Evolutionary conservation across 2,329 filamentous ascomycete species (phyloP), one percentile per base, ranked within the genome.

Genomic region (Penicillium frequentans): DNA sequence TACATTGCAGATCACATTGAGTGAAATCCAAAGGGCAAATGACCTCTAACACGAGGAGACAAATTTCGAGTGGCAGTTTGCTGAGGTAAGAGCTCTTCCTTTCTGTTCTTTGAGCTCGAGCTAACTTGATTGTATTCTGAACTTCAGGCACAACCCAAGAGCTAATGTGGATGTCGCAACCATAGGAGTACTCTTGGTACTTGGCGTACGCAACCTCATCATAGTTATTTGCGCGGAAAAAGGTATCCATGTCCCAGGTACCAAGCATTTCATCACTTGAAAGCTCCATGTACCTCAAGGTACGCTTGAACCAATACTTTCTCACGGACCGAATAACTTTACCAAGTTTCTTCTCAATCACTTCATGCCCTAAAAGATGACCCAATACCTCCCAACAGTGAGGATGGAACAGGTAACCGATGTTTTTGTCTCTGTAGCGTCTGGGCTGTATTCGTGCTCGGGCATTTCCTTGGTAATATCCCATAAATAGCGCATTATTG

Each of bases 331-430:
- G 14, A 14, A 58, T 27, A 19, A 60, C 37, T 24, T 33, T 56
- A 10, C 8, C 46, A 10, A 56, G 14, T 13, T 37, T 39, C 23
- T 19, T 33, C 23, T 51, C 7, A 35, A 47, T 49, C n/a, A 14
- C n/a, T 21, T 37, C 19, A 10, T 23, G 45, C 27, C 35, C 49
- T n/a, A 55, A 23, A 7, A 50, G 31, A 21, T 27, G 42, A 21
- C 43, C 21, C 16, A 58, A 24, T 19, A 60, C 19, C 7, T 26
- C 33, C 52, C 58, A 60, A 26, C 58, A 60, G 42, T 60, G 49
- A 21, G 46, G 31, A 39, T 60, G 58, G 7, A 58, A 39, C 16
- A 51, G 10, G 11, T 37, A 58, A n/a, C 52, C 56, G 16, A 52
- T 26, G 26, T 37, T 39, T 21, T 56, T 11, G 5, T 29, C 39